A percentile compares a stretch with the other conserved stretches of the same genome.
Conservation (phyloP, 2,329 filamentous ascomycete species). For the Fusarium clavum region DNA sequence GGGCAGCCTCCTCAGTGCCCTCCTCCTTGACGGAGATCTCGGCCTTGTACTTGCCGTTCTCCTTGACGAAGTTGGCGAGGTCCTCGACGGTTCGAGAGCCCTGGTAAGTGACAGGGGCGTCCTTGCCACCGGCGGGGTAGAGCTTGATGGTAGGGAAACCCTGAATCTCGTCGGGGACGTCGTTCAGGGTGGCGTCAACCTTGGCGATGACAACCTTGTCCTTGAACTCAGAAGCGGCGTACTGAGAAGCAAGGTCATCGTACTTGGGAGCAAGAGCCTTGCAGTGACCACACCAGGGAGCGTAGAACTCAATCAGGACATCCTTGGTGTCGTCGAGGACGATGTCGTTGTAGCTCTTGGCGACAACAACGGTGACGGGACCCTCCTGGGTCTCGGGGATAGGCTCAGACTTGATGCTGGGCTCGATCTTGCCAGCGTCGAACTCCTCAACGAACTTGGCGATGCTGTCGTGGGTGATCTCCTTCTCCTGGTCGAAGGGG, state of each 20-base stretch:
- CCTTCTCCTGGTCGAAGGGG: slow-evolving; percentile 87
- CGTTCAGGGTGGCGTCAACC: slow-evolving; percentile 95
- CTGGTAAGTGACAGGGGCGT: slow-evolving; percentile 84
- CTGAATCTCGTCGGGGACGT: slow-evolving; percentile 95
- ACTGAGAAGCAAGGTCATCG: slow-evolving; percentile 86
- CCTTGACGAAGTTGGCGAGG: slow-evolving; percentile 89
- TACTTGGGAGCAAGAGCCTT: slow-evolving; percentile 97
- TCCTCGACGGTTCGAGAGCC: slow-evolving; percentile 92
- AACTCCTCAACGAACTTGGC: slow-evolving; percentile 88
- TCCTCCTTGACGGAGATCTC: slow-evolving; percentile 70
- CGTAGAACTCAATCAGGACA: slow-evolving; percentile 98
- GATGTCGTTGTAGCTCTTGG: slow-evolving; percentile 91
- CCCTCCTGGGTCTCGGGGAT: slow-evolving; percentile 94
- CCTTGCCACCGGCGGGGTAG: slow-evolving; percentile 91
- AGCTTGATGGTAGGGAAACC: slow-evolving; percentile 99
- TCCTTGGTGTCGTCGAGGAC: slow-evolving; percentile 96
- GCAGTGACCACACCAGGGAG: slow-evolving; percentile 99
- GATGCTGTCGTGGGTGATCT: slow-evolving; percentile 78
- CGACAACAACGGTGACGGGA: slow-evolving; percentile 87
- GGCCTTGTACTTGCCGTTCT: slow-evolving; percentile 92
- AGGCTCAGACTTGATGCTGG: slow-evolving; percentile 98
- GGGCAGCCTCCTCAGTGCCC: slow-evolving; percentile 65
- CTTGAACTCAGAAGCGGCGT: slow-evolving; percentile 81
- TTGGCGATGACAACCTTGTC: slow-evolving; percentile 93
- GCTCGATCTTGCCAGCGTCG: slow-evolving; percentile 86